phyloP scores from a whole-genome alignment of 1,139 yeast species.

The Sugiyamaella novakii region DNA sequence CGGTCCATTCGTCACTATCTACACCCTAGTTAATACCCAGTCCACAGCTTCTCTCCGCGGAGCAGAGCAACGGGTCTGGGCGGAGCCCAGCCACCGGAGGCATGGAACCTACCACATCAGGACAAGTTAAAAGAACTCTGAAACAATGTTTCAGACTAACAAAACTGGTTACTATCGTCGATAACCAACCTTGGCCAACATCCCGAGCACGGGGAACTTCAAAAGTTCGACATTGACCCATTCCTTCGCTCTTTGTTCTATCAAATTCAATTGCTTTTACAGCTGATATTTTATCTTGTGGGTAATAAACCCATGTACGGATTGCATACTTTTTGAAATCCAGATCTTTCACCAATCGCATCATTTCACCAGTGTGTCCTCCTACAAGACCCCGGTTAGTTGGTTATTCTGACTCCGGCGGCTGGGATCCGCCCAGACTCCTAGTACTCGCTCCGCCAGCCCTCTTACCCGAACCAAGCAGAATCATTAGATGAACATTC shows the following conservation, averaged over 20 bases:
- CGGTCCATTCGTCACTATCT: slow-evolving; percentile 84
- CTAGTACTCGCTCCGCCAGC: neutral
- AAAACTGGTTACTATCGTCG: slow-evolving; percentile 57
- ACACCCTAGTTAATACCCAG: no score
- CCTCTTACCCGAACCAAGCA: slow-evolving; percentile 34
- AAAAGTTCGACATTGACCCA: slow-evolving; percentile 33
- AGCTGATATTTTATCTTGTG: slow-evolving; percentile 64
- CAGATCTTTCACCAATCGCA: slow-evolving; percentile 57
- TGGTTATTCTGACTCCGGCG: no score
- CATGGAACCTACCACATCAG: slow-evolving; percentile 33
- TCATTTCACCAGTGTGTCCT: slow-evolving; percentile 97
- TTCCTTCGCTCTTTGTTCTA: slow-evolving; percentile 15
- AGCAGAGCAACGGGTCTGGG: no score
- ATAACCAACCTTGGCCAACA: slow-evolving; percentile 63
- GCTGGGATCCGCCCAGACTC: slow-evolving; percentile 7
- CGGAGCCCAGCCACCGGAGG: no score
- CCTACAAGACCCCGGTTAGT: no score
- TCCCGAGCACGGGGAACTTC: slow-evolving; percentile 71
- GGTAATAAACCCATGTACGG: slow-evolving; percentile 39
- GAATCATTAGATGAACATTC: slow-evolving; percentile 32
- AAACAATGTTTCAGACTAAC: slow-evolving; percentile 35
- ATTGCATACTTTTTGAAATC: slow-evolving; percentile 40
- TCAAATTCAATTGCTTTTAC: slow-evolving; percentile 53
- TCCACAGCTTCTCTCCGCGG: no score
- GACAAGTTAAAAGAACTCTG: slow-evolving; percentile 37